These are phyloP conservation scores for Orbilia javanica DNA, from an alignment of 2,329 filamentous ascomycete genomes.

Conservation along the genomic window DNA sequence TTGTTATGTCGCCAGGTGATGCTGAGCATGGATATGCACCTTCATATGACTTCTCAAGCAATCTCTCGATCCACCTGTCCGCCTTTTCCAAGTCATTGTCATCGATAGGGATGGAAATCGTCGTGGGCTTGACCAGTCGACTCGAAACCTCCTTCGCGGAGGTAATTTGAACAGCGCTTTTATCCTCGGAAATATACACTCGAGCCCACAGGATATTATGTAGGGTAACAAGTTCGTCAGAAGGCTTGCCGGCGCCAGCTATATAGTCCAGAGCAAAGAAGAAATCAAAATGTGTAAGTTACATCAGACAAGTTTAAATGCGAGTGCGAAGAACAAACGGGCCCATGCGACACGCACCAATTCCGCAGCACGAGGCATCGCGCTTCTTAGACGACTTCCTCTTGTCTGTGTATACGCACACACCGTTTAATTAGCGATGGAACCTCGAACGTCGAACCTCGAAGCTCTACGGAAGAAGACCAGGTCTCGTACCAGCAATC, in stretches of 20 bases:
- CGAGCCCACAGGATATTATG: conserved; percentile 89
- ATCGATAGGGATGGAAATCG: conserved; percentile 73
- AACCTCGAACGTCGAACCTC: not conserved
- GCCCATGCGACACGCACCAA: conserved; percentile 37
- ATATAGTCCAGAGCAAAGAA: not conserved
- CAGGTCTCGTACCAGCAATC: conserved; percentile 27
- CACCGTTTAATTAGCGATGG: not conserved
- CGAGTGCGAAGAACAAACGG: not conserved
- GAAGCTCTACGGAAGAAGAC: not conserved
- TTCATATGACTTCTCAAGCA: conserved; percentile 75
- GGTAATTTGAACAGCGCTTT: conserved; percentile 73
- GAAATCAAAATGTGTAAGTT: conserved; percentile 16
- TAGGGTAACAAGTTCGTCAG: conserved; percentile 73
- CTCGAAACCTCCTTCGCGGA: conserved; percentile 76
- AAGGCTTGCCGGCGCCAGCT: conserved; percentile 1
- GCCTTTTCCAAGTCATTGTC: conserved; percentile 69
- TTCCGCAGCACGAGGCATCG: conserved; percentile 36
- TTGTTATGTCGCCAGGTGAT: not conserved
- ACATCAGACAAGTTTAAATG: not conserved
- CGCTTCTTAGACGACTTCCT: conserved; percentile 51
- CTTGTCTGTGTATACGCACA: conserved; percentile 21
- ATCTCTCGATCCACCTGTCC: conserved; percentile 73
- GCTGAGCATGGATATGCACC: conserved; percentile 33
- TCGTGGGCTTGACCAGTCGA: conserved; percentile 72
- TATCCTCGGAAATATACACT: conserved; percentile 69